phyloP scores from a whole-genome alignment of 2,329 filamentous ascomycete species.

The Aspergillus floridensis region DNA sequence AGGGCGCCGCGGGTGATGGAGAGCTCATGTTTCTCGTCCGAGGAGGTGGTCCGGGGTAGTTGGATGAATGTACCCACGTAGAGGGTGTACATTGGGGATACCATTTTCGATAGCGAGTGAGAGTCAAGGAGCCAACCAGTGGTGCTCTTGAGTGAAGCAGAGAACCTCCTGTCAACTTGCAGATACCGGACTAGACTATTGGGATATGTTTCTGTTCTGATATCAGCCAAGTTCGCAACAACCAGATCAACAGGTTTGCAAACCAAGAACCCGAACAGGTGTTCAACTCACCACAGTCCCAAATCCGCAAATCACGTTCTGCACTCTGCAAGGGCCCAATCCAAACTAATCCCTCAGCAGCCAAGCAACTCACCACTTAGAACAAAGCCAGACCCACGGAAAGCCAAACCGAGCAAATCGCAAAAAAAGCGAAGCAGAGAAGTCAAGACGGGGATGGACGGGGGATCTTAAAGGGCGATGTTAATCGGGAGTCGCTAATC shows the following conservation, averaged over 20 bases:
- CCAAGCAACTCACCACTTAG: too few species aligned
- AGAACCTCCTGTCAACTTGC: too few species aligned
- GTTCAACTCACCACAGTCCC: not conserved
- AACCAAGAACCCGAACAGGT: too few species aligned
- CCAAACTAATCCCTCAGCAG: too few species aligned
- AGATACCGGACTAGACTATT: too few species aligned
- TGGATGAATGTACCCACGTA: constrained; percentile 65
- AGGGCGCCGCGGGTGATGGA: constrained; percentile 49
- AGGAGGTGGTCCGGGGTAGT: constrained; percentile 42
- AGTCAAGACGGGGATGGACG: not conserved
- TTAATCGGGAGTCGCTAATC: not conserved
- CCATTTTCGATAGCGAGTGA: not conserved
- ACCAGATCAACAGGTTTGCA: not conserved
- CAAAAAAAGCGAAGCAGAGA: not conserved
- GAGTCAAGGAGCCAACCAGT: too few species aligned
- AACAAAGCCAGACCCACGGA: too few species aligned
- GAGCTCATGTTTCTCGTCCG: constrained; percentile 49
- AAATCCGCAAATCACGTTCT: not conserved
- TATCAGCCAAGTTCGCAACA: too few species aligned
- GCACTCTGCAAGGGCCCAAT: not conserved
- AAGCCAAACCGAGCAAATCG: not conserved
- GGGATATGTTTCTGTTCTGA: too few species aligned
- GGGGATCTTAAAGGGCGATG: not conserved
- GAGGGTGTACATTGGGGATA: constrained; percentile 37
- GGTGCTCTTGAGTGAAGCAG: too few species aligned